phyloP scores from a whole-genome alignment of 805 yeast genomes.

The Kluyveromyces nonfermentans region DNA sequence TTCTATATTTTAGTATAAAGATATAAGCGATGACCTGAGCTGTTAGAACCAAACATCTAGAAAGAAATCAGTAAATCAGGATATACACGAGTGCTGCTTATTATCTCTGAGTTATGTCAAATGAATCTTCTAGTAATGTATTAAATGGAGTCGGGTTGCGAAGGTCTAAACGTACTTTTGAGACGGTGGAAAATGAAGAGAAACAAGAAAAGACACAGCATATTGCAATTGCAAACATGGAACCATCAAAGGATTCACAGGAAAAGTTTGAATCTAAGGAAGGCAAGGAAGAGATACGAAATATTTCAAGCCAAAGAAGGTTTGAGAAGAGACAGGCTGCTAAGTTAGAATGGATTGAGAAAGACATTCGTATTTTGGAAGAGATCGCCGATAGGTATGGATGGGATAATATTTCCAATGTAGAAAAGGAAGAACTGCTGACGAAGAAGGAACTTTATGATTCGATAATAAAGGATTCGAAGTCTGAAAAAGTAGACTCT shows the following conservation, averaged over 20 bases:
- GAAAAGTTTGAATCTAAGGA: conserved; percentile 7
- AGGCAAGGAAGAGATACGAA: conserved; percentile 32
- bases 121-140: background rate
- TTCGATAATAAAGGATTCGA: conserved; percentile 27
- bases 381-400: conserved; percentile 42
- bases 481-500: background rate
- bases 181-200: conserved; percentile 28
- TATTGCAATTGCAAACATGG: conserved; percentile 5
- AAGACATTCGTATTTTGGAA: conserved; percentile 42
- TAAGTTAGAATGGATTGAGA: conserved; percentile 34
- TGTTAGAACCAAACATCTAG: too few species aligned
- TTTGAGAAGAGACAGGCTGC: conserved; percentile 40
- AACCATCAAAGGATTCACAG: background rate
- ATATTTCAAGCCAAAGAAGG: conserved; percentile 41
- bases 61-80: too few species aligned
- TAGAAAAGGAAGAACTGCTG: conserved; percentile 43
- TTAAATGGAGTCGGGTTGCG: conserved; percentile 16
- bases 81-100: background rate
- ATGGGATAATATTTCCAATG: conserved; percentile 40
- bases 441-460: conserved; percentile 42
- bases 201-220: conserved; percentile 36
- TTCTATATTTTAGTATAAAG: background rate
- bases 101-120: background rate
- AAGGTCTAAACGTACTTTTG: conserved; percentile 16
- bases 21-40: background rate